Conservation (phyloP, 768 basidiomycete species). For the Grammothele lineata region DNA sequence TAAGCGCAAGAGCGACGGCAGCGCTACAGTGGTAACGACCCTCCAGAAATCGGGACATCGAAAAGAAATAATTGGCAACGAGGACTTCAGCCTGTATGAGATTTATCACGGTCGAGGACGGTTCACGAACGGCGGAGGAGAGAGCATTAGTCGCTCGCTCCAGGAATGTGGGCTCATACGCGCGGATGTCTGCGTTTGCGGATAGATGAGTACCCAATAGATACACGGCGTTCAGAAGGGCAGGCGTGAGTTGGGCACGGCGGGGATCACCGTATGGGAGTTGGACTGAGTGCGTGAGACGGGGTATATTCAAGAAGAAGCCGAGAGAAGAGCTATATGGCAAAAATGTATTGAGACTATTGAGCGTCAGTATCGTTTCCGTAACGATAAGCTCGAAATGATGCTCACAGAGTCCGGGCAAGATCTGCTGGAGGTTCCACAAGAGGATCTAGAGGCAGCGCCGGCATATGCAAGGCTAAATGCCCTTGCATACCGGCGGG, state of each 20-base stretch:
- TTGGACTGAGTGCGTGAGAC: conserved; percentile 35
- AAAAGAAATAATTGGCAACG: conserved; percentile 62
- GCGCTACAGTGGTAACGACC: conserved; percentile 49
- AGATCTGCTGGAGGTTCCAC: conserved; percentile 13
- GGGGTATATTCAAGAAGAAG: conserved; percentile 53
- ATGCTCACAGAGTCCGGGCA: conserved; percentile 11
- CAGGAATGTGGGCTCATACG: conserved; percentile 37
- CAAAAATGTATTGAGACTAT: conserved; percentile 36
- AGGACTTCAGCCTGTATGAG: conserved; percentile 41
- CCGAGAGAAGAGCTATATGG: conserved; percentile 55
- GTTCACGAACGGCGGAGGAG: conserved; percentile 22
- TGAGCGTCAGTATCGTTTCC: conserved; percentile 1
- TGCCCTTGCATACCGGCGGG: too few relatives aligned
- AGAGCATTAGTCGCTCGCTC: conserved; percentile 42
- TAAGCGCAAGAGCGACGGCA: conserved; percentile 31
- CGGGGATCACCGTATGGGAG: conserved; percentile 16
- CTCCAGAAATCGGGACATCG: conserved; percentile 52
- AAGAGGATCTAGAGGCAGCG: conserved; percentile 7
- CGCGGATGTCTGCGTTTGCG: conserved; percentile 12
- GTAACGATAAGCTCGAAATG: neutral
- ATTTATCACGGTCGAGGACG: conserved; percentile 30
- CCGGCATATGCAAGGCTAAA: too few relatives aligned
- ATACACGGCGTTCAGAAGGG: conserved; percentile 41
- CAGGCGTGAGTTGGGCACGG: conserved; percentile 23
- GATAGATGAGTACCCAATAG: conserved; percentile 27